phyloP scores from a whole-genome alignment of 1,284 basidiomycete species.

The Trichosporon asahii region DNA sequence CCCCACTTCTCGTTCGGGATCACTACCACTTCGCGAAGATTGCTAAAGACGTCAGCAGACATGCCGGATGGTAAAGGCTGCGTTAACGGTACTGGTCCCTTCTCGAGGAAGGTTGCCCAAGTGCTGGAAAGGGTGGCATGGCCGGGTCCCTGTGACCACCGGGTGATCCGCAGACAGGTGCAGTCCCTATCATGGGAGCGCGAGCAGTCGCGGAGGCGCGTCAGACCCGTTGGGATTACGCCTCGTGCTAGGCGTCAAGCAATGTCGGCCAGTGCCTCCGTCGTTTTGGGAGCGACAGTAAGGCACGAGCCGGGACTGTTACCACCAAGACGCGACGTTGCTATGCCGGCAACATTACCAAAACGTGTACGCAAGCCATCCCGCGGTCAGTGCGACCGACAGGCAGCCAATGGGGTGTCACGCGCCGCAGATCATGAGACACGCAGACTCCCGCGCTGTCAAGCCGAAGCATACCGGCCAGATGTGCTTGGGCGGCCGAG shows the following conservation, averaged over 20 bases:
- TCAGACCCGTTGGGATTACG: not conserved
- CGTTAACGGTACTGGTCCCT: not conserved
- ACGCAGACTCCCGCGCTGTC: not conserved
- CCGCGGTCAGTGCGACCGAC: not conserved
- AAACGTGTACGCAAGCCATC: not conserved
- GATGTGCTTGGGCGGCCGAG: no score
- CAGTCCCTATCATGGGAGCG: not conserved
- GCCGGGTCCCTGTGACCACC: not conserved
- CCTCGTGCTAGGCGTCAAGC: not conserved
- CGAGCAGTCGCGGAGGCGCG: no score
- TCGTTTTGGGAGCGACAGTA: not conserved
- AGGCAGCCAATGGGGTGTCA: not conserved
- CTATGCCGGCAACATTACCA: slow-evolving; percentile 6
- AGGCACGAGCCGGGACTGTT: slow-evolving; percentile 7
- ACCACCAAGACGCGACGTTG: not conserved
- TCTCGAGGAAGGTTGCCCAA: not conserved
- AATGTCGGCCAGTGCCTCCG: not conserved
- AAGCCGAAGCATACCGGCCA: not conserved
- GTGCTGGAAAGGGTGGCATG: not conserved
- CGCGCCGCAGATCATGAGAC: not conserved
- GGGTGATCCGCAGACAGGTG: not conserved
- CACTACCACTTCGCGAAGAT: slow-evolving; percentile 82
- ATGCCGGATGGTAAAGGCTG: not conserved
- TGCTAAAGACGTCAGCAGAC: slow-evolving; percentile 55
- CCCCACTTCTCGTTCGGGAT: slow-evolving; percentile 96